Conservation (phyloP, 768 basidiomycete species). For the Collybia nuda region DNA sequence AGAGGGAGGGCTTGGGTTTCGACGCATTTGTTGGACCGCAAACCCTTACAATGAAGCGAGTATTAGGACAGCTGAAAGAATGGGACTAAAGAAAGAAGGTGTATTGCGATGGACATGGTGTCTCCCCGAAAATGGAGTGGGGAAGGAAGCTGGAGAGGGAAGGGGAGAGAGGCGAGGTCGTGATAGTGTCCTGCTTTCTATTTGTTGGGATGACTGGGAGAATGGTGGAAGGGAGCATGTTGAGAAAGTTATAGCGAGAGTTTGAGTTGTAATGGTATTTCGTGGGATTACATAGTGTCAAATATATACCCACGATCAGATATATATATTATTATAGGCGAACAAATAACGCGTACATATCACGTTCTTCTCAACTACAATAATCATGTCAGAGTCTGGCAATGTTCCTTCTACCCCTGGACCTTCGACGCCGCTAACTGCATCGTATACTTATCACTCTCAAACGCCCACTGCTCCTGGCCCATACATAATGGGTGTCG, state of each 20-base stretch:
- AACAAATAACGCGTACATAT: constrained; percentile 19
- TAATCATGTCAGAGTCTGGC: constrained; percentile 7
- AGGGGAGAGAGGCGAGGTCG: constrained; percentile 34
- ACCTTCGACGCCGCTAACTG: constrained; percentile 54
- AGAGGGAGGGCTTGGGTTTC: constrained; percentile 46
- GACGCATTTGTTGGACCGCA: constrained; percentile 56
- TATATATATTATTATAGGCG: background rate
- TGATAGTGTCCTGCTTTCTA: constrained; percentile 34
- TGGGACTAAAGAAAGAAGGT: constrained; percentile 55
- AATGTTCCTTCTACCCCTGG: constrained; percentile 58
- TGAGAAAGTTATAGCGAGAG: constrained; percentile 29
- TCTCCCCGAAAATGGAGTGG: constrained; percentile 30
- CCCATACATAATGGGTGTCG: constrained; percentile 95
- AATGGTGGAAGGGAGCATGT: constrained; percentile 34
- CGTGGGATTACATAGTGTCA: too few species aligned
- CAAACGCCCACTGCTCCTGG: constrained; percentile 66
- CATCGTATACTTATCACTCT: constrained; percentile 81
- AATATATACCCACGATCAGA: too few species aligned
- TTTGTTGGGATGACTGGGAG: constrained; percentile 59
- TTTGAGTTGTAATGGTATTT: background rate
- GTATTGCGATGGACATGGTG: constrained; percentile 48
- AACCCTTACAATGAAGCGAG: constrained; percentile 44
- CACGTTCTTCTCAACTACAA: background rate
- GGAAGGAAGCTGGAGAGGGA: constrained; percentile 17
- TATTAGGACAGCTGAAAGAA: constrained; percentile 43